phyloP scores from a whole-genome alignment of 2,329 filamentous ascomycete genomes.

The Malbranchea zuffiana region DNA sequence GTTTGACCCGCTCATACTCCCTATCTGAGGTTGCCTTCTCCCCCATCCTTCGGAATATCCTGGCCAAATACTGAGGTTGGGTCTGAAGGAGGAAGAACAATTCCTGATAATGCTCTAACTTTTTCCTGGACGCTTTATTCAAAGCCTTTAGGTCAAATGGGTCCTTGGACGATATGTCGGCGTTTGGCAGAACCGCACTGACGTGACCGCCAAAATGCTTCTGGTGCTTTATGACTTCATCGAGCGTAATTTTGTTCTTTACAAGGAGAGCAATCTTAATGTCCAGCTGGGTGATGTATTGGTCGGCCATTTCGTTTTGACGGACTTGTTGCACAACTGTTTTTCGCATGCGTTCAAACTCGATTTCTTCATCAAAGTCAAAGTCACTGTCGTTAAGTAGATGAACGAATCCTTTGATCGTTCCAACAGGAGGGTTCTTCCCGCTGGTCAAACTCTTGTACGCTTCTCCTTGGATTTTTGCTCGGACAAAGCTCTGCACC shows the following conservation, averaged over 20 bases:
- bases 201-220: constrained; percentile 89
- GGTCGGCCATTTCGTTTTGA: constrained; percentile 92
- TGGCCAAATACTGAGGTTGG: constrained; percentile 84
- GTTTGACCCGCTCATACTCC: constrained; percentile 83
- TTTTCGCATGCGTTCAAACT: constrained; percentile 89
- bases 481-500: constrained; percentile 91
- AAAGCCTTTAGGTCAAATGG: constrained; percentile 94
- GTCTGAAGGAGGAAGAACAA: constrained; percentile 96
- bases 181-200: constrained; percentile 73
- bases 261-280: constrained; percentile 97
- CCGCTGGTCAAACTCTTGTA: constrained; percentile 95
- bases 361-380: constrained; percentile 96
- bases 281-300: constrained; percentile 96
- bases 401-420: constrained; percentile 96
- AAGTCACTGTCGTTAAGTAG: constrained; percentile 96
- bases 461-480: constrained; percentile 89
- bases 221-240: constrained; percentile 94
- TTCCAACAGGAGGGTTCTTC: constrained; percentile 92
- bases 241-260: constrained; percentile 98
- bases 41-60: constrained; percentile 72
- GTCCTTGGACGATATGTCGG: constrained; percentile 77
- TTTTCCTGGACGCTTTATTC: constrained; percentile 91
- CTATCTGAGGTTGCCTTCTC: constrained; percentile 80
- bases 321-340: constrained; percentile 94
- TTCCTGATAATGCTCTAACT: constrained; percentile 93